Conservation (phyloP, 257 asterid species). For the Capsicum baccatum region DNA sequence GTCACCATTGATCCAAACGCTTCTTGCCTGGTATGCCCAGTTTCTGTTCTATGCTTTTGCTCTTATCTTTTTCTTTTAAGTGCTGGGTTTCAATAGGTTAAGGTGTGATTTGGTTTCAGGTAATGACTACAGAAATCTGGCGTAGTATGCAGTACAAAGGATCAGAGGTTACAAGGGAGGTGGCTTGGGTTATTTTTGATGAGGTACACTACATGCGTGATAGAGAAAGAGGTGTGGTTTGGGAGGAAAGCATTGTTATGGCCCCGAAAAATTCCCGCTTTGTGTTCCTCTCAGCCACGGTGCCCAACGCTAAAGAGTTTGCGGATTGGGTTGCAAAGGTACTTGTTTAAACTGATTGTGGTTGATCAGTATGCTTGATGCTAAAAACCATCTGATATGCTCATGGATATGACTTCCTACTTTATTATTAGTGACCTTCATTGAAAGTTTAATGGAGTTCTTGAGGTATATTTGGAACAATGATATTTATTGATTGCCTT, state of each 20-base stretch:
- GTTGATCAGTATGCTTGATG: slow-evolving; percentile 19
- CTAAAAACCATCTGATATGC: neutral
- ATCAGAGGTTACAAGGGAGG: slow-evolving; percentile 88
- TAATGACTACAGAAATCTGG: slow-evolving; percentile 99
- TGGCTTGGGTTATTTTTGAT: slow-evolving; percentile 95
- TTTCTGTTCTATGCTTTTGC: slow-evolving; percentile 26
- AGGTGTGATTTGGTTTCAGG: slow-evolving; percentile 55
- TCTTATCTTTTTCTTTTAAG: slow-evolving; percentile 10
- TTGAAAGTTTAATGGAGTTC: neutral
- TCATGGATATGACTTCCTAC: slow-evolving; percentile 3
- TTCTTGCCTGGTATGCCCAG: slow-evolving; percentile 87
- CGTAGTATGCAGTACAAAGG: slow-evolving; percentile 99
- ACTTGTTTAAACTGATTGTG: slow-evolving; percentile 16
- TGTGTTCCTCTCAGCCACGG: slow-evolving; percentile 94
- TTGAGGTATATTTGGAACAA: neutral
- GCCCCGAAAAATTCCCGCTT: slow-evolving; percentile 87
- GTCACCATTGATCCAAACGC: slow-evolving; percentile 95
- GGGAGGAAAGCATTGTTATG: slow-evolving; percentile 99
- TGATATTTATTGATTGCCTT: slow-evolving; percentile 13
- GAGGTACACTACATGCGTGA: slow-evolving; percentile 99
- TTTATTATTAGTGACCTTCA: neutral
- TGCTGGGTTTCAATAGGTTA: slow-evolving; percentile 17
- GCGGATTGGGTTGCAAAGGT: slow-evolving; percentile 99
- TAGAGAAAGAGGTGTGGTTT: slow-evolving; percentile 95
- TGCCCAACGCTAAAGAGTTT: slow-evolving; percentile 95